Percentiles rank a stretch among this genome's conserved stretches.
Evolutionary conservation across 2,329 filamentous ascomycete genomes (phyloP).

Genomic region (Penicillium capsulatum): DNA sequence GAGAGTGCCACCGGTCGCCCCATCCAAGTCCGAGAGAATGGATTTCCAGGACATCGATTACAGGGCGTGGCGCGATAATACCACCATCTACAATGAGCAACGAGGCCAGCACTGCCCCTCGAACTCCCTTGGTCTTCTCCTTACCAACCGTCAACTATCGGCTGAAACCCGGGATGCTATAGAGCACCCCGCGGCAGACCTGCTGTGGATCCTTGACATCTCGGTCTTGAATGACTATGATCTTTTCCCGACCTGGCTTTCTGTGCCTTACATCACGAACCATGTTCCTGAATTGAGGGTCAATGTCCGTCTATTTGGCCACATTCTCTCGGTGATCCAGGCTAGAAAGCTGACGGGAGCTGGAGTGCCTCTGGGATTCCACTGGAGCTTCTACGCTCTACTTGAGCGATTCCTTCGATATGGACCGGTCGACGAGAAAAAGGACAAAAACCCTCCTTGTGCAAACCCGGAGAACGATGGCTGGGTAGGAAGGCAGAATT

Average conservation of each 20-base stretch:
- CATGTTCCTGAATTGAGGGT: neutral
- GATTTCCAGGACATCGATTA: constrained; percentile 1
- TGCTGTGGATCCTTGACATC: constrained; percentile 1
- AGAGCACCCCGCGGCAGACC: neutral
- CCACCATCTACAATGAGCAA: neutral
- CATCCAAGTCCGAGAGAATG: neutral
- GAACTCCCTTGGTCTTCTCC: neutral
- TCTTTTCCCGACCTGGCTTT: neutral
- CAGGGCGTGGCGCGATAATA: neutral
- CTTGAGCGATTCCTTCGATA: constrained; percentile 14
- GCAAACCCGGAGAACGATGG: too few relatives aligned
- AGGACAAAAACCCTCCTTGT: too few relatives aligned
- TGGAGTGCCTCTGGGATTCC: constrained; percentile 6
- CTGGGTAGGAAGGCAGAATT: too few relatives aligned
- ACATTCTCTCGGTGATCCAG: neutral
- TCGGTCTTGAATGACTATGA: neutral
- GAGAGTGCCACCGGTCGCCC: neutral
- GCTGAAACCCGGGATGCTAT: neutral
- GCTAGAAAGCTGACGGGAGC: neutral
- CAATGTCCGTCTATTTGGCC: constrained; percentile 1
- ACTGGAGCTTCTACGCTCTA: constrained; percentile 15
- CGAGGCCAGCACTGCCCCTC: neutral
- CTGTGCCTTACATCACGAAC: neutral
- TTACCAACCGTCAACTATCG: constrained; percentile 1
- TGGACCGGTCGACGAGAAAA: constrained; percentile 11